Evolutionary conservation across 192 early-diverging fungal genomes (phyloP).

Genomic region (Coemansia sp.): DNA sequence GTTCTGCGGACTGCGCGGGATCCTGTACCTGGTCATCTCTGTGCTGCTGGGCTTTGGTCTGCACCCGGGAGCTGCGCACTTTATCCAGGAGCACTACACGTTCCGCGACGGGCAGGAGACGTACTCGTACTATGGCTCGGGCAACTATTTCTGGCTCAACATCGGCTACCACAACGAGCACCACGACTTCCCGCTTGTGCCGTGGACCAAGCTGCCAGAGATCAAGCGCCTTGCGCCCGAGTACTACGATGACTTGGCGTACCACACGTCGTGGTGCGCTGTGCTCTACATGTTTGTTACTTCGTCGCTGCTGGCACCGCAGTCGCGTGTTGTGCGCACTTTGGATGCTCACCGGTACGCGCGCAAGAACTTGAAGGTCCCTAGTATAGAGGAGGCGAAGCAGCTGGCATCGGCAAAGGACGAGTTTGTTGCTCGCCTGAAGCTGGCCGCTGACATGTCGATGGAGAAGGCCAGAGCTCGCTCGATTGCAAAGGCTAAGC

Average conservation of each 20-base stretch:
- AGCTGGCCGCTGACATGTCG: constrained; percentile 45
- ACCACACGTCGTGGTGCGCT: constrained; percentile 83
- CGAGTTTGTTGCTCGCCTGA: constrained; percentile 35
- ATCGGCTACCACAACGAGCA: constrained; percentile 98
- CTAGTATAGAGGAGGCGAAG: constrained; percentile 17
- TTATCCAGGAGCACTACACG: constrained; percentile 96
- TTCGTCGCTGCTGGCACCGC: constrained; percentile 70
- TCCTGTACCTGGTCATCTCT: constrained; percentile 66
- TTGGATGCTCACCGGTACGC: constrained; percentile 71
- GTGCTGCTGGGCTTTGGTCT: constrained; percentile 82
- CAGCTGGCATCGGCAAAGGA: constrained; percentile 26
- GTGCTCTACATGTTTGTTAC: constrained; percentile 84
- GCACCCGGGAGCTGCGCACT: constrained; percentile 94
- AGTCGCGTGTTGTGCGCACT: constrained; percentile 73
- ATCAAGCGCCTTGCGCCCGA: constrained; percentile 79
- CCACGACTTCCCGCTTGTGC: constrained; percentile 90
- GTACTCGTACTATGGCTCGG: constrained; percentile 93
- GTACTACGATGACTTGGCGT: constrained; percentile 83
- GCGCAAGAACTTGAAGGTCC: constrained; percentile 62
- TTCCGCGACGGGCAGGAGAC: constrained; percentile 93
- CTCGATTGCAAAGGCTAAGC: constrained; percentile 14
- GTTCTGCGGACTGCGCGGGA: constrained; percentile 62
- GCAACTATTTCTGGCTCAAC: constrained; percentile 89
- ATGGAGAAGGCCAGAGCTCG: constrained; percentile 46
- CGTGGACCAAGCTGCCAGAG: constrained; percentile 83